Evolutionary conservation across 2,329 filamentous ascomycete genomes (phyloP).

Genomic region (Colletotrichum godetiae): DNA sequence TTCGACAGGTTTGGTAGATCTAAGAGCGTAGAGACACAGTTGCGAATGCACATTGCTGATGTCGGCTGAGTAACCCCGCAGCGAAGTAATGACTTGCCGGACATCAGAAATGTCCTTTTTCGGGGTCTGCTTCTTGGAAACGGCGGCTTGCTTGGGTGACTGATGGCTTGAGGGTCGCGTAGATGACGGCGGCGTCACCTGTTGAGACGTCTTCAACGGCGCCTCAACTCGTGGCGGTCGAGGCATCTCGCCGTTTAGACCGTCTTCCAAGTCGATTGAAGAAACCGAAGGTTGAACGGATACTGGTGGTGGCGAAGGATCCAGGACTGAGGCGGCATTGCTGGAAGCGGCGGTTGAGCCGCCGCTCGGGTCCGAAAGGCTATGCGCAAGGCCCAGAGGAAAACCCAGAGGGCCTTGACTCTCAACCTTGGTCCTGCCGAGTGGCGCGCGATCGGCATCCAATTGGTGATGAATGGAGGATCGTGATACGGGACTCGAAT

Average conservation of each 20-base stretch:
- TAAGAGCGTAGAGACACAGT: slow-evolving; percentile 57
- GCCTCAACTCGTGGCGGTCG: slow-evolving; percentile 15
- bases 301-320: slow-evolving; percentile 32
- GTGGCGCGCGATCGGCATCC: slow-evolving; percentile 23
- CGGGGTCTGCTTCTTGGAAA: slow-evolving; percentile 43
- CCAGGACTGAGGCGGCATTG: slow-evolving; percentile 32
- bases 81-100: slow-evolving; percentile 43
- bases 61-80: slow-evolving; percentile 49
- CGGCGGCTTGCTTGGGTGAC: slow-evolving; percentile 40
- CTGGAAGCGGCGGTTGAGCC: slow-evolving; percentile 33
- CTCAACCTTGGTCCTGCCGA: slow-evolving; percentile 15
- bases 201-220: slow-evolving; percentile 18
- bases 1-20: slow-evolving; percentile 54
- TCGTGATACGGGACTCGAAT: slow-evolving; percentile 17
- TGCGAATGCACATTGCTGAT: slow-evolving; percentile 59
- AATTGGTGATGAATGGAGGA: not conserved
- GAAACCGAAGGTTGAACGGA: slow-evolving; percentile 25
- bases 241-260: slow-evolving; percentile 28
- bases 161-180: slow-evolving; percentile 37
- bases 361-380: slow-evolving; percentile 29
- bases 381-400: slow-evolving; percentile 12
- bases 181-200: slow-evolving; percentile 33
- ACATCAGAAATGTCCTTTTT: slow-evolving; percentile 52
- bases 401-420: slow-evolving; percentile 7
- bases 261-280: slow-evolving; percentile 31